Evolutionary conservation across 2,329 filamentous ascomycete species (phyloP).

Genomic region (Scytalidium lignicola): DNA sequence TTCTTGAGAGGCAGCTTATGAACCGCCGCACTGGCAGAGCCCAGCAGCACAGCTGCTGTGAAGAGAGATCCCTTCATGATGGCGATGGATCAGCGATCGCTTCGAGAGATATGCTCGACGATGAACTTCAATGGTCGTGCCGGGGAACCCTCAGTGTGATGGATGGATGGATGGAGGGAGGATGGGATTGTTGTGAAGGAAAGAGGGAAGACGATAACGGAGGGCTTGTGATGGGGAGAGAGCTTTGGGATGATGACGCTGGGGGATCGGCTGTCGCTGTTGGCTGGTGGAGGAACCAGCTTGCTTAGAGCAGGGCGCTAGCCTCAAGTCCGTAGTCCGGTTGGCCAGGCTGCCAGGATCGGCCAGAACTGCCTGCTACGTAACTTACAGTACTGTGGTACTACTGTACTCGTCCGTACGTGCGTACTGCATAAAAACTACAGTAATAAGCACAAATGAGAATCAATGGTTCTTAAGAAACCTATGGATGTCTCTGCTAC

Average conservation of each 20-base stretch:
- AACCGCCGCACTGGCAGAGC: slow-evolving; percentile 76
- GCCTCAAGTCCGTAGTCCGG: background rate
- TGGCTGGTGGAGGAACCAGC: background rate
- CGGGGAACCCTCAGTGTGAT: background rate
- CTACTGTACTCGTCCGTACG: no score
- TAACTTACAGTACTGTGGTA: background rate
- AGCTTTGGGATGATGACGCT: background rate
- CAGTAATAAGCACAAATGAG: no score
- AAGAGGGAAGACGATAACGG: background rate
- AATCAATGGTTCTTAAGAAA: no score
- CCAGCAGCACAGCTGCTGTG: slow-evolving; percentile 73
- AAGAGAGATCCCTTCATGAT: slow-evolving; percentile 83
- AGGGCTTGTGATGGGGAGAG: background rate
- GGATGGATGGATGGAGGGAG: slow-evolving; percentile 9
- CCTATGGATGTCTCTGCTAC: no score
- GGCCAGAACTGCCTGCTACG: background rate
- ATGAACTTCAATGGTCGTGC: background rate
- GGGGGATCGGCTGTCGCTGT: background rate
- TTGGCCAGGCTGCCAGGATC: background rate
- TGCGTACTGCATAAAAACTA: no score
- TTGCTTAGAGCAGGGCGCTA: background rate
- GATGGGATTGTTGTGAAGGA: slow-evolving; percentile 1
- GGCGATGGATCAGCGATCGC: slow-evolving; percentile 18
- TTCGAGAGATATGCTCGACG: slow-evolving; percentile 17
- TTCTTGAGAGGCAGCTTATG: slow-evolving; percentile 99